Base-by-base conservation (phyloP, 805 yeast genomes). In the Groenewaldozyma salmanticensis region DNA sequence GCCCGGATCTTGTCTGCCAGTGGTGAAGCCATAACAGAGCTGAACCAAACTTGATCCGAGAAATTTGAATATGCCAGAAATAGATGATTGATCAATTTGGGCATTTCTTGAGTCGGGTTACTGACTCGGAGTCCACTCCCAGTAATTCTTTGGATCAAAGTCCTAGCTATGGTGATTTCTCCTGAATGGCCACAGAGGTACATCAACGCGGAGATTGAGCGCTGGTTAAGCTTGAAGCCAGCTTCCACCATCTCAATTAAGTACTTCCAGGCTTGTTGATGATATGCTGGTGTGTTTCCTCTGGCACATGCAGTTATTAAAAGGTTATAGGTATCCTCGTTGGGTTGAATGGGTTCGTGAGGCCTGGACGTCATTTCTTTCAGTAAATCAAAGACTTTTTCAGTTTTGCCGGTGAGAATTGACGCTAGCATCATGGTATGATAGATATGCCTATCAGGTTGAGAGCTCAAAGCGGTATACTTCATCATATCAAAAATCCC, bases 401-500 rank as follows among this genome's bases (percentile, higher is more conserved):
- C 88, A 11, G 83, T 66, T 41, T 83, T 74, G 37, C 74, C 68
- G 41, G 74, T 70, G 47, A 72, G 72, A 3, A 79, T 74, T 47
- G 82, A 77, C 5, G 84, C 66, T 7, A 77, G 68, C 9, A 90
- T 73, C 67, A 87, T 74, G 4, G 81, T 73, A 43, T 79, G 77
- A 58, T 87, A 92, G 1, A 87, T 74, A 15, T 62, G 60, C 0
- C 74, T 53, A 37, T 77, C 81, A 0, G 97, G 96, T 38, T 74
- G 70, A 13, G 87, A 75, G 21, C 66, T 64, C 3, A 66, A 53
- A 1, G 92, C 76, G 49, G 81, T 58, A 57, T 84, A 90, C 55
- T 86, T 90, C 87, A 92, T 77, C 46, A 85, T 75, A 49, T 81
- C 86, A 60, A 92, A 92, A 2, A 83, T 65, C 35, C 77, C 77